phyloP scores from a whole-genome alignment of 805 yeast genomes.

The Spathaspora girioi region DNA sequence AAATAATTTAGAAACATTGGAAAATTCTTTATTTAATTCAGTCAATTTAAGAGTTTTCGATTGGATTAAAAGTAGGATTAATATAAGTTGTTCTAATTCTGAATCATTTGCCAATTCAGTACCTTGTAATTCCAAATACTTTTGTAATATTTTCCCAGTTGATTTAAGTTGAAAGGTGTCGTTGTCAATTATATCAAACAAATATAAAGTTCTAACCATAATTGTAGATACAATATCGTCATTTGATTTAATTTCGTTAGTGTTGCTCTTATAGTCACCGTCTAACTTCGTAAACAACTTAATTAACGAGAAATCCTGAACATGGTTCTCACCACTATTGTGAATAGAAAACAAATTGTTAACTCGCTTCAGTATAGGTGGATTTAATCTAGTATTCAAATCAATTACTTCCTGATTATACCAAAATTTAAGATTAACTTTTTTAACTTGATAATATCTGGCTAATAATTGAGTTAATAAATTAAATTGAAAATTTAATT shows the following conservation, averaged over 20 bases:
- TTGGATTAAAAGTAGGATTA: constrained; percentile 44
- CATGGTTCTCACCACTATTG: constrained; percentile 2
- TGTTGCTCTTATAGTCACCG: constrained; percentile 13
- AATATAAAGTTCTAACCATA: constrained; percentile 48
- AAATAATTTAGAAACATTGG: constrained; percentile 29
- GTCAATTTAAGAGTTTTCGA: constrained; percentile 36
- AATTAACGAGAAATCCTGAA: constrained; percentile 21
- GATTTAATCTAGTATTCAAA: constrained; percentile 50
- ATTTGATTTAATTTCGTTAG: constrained; percentile 33
- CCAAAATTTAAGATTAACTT: constrained; percentile 54
- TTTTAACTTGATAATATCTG: constrained; percentile 80
- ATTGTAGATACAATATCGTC: constrained; percentile 58
- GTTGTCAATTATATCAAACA: constrained; percentile 47
- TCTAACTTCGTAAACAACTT: constrained; percentile 19
- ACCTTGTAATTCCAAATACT: constrained; percentile 18
- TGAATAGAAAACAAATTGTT: constrained; percentile 17
- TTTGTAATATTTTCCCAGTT: constrained; percentile 50
- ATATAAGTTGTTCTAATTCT: constrained; percentile 39
- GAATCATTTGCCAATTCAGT: constrained; percentile 12
- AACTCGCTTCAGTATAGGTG: constrained; percentile 45
- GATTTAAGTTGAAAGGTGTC: constrained; percentile 37
- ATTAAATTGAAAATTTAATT: constrained; percentile 61
- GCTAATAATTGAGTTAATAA: constrained; percentile 69
- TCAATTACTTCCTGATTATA: constrained; percentile 42
- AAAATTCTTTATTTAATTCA: constrained; percentile 31